Evolutionary conservation across 108 stramenopile species (phyloP), one percentile per base, ranked within the genome.

Genomic region (Fistulifera pelliculosa): DNA sequence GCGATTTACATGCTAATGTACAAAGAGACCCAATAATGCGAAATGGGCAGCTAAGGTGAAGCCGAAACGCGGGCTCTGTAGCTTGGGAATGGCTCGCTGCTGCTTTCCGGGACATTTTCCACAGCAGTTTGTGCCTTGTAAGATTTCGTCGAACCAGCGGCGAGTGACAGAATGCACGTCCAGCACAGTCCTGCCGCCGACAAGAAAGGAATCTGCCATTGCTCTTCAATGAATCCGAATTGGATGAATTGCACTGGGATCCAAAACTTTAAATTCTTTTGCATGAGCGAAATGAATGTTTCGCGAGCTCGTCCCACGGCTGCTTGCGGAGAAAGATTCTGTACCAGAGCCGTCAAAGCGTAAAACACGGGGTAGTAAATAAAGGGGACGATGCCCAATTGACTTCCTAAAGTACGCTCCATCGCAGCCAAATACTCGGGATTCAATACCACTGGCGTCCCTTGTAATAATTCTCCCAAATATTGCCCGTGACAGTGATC

Each of bases 311-410:
- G 60, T 17, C 62, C 19, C 27, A 71, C 44, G 7, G 66, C 68
- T 15, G 49, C 59, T 24, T 62, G 40, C 19, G 58, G 23, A 8
- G 58, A 66, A 11, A 77, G 58, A 0, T 65, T 73, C 52, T 81
- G 80, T 23, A 81, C 43, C 12, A 60, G 12, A 15, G 70, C 80
- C n/a, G 80, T 81, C 5, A 77, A 42, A n/a, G 70, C 47, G 38
- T 65, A 81, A 45, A 81, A 81, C n/a, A 77, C 70, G 16, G 80
- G 80, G 47, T 78, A 74, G 41, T 74, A 73, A 23, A 70, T 44
- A 23, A 68, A 60, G 4, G 75, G 73, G 38, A 75, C 61, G 45
- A 77, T 49, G 14, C 60, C 54, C 17, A 81, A 53, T 55, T 81
- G 80, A 47, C 64, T 67, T 1, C 64, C 54, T 39, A 75, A 41